Percentiles rank a stretch among this genome's conserved stretches.
phyloP scores from a whole-genome alignment of 2,329 filamentous ascomycete species.

The Arthroderma sp. region DNA sequence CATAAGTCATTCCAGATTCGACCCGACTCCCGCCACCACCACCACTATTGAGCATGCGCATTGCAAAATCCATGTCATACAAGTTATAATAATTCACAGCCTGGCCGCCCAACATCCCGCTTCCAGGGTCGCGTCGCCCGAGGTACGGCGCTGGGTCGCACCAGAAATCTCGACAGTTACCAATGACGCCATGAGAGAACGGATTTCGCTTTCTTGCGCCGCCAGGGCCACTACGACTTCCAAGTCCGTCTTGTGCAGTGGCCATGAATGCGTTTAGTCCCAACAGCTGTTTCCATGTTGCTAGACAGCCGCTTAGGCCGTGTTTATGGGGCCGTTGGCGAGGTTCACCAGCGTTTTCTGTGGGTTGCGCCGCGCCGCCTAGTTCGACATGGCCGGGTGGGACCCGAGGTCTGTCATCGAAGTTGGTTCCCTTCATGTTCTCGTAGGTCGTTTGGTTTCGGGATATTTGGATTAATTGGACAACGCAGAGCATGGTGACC shows the following conservation, averaged over 20 bases:
- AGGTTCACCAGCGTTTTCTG: no score
- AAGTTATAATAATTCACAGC: conserved; percentile 74
- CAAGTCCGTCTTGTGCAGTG: conserved; percentile 64
- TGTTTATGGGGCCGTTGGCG: conserved; percentile 7
- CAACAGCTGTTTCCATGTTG: conserved; percentile 70
- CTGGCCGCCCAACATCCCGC: conserved; percentile 63
- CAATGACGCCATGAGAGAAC: conserved; percentile 68
- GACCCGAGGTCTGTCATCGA: conserved; percentile 30
- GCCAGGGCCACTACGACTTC: conserved; percentile 32
- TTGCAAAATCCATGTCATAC: conserved; percentile 69
- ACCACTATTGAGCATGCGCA: conserved; percentile 29
- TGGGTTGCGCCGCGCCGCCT: conserved; percentile 15
- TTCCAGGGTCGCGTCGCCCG: conserved; percentile 57
- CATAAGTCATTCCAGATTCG: conserved; percentile 40
- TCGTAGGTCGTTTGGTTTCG: conserved; percentile 93
- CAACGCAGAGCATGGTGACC: conserved; percentile 93
- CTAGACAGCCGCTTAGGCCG: conserved; percentile 50
- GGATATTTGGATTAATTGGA: conserved; percentile 84
- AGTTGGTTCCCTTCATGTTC: conserved; percentile 73
- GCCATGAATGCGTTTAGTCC: conserved; percentile 90
- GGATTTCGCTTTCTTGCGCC: conserved; percentile 53
- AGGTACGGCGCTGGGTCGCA: conserved; percentile 77
- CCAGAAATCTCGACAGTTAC: conserved; percentile 95
- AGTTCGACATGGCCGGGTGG: conserved; percentile 21
- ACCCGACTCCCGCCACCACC: conserved; percentile 27